phyloP scores from a whole-genome alignment of 83 land plant species.

The Picea abies region DNA sequence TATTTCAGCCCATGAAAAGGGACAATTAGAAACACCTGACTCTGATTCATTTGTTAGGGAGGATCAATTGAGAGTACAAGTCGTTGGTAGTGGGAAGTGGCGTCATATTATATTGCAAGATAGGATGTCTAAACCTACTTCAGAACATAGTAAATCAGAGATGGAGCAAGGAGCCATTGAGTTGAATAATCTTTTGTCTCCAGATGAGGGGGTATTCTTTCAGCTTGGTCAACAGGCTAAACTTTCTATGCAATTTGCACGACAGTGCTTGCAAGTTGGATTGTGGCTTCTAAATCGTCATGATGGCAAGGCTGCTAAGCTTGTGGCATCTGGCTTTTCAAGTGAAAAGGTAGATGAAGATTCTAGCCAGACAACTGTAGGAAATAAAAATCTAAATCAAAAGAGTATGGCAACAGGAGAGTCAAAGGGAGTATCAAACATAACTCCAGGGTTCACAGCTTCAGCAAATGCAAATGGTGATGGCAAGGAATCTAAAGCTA shows the following conservation, averaged over 20 bases:
- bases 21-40: slow-evolving; percentile 33
- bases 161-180: slow-evolving; percentile 28
- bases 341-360: slow-evolving; percentile 26
- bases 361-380: slow-evolving; percentile 21
- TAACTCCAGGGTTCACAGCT: slow-evolving; percentile 14
- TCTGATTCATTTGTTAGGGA: slow-evolving; percentile 25
- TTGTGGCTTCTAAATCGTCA: slow-evolving; percentile 51
- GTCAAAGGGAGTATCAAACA: slow-evolving; percentile 28
- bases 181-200: slow-evolving; percentile 15
- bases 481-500: slow-evolving; percentile 59
- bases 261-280: slow-evolving; percentile 77
- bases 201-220: slow-evolving; percentile 22
- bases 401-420: slow-evolving; percentile 24
- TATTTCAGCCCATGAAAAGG: slow-evolving; percentile 81
- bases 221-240: slow-evolving; percentile 32
- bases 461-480: slow-evolving; percentile 56
- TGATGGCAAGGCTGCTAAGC: slow-evolving; percentile 29
- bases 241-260: slow-evolving; percentile 73
- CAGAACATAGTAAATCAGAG: slow-evolving; percentile 2
- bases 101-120: slow-evolving; percentile 62
- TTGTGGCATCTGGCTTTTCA: slow-evolving; percentile 19
- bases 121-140: slow-evolving; percentile 30
- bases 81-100: slow-evolving; percentile 91
- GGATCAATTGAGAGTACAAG: slow-evolving; percentile 48
- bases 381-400: slow-evolving; percentile 16